Evolutionary conservation across 1,139 yeast genomes (phyloP).

Genomic region (Kurtzmaniella quercitrusa): DNA sequence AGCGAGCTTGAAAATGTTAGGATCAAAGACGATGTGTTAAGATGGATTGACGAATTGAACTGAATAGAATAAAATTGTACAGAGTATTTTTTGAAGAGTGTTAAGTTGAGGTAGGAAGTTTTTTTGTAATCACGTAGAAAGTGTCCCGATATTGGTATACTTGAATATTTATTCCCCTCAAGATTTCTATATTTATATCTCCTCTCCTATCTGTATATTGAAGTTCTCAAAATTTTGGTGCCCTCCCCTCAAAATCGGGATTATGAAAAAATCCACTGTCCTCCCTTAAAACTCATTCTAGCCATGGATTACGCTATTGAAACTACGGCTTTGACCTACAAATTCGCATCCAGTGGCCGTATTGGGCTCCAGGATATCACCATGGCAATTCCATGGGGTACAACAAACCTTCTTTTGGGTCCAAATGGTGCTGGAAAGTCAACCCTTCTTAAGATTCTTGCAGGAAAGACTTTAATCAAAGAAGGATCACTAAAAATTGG

Average conservation of each 20-base stretch:
- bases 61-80: background rate
- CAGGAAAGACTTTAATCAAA: constrained; percentile 86
- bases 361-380: constrained; percentile 67
- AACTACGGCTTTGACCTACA: constrained; percentile 63
- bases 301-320: constrained; percentile 47
- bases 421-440: constrained; percentile 98
- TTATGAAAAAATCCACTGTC: background rate
- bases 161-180: too few relatives aligned
- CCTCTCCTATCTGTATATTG: too few relatives aligned
- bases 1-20: constrained; percentile 22
- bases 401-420: constrained; percentile 77
- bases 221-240: too few relatives aligned
- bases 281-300: background rate
- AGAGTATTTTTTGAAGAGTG: too few relatives aligned
- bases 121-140: too few relatives aligned
- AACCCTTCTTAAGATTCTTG: constrained; percentile 73
- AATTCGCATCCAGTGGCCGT: constrained; percentile 56
- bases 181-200: too few relatives aligned
- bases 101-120: too few relatives aligned
- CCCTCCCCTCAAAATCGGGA: background rate
- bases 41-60: constrained; percentile 27
- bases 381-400: constrained; percentile 60
- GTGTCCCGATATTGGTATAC: too few relatives aligned
- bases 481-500: constrained; percentile 66
- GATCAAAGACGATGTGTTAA: constrained; percentile 22